These are phyloP conservation scores for Cordyceps fumosorosea DNA, from an alignment of 2,329 filamentous ascomycete species.

Conservation along the genomic window DNA sequence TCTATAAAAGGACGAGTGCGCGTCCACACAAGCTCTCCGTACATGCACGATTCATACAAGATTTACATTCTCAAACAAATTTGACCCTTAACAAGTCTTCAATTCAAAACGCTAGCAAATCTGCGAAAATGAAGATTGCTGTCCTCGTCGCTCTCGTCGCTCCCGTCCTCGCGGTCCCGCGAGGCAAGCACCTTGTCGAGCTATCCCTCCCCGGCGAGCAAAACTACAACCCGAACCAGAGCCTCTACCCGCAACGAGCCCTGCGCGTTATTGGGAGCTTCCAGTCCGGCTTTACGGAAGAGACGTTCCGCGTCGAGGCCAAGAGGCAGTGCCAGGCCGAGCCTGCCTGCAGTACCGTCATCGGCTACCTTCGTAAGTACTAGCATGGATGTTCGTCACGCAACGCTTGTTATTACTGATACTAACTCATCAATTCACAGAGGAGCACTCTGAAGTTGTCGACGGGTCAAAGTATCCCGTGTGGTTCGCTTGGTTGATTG, in stretches of 20 bases:
- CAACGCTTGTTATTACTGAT: neutral
- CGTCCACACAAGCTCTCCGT: too few relatives aligned
- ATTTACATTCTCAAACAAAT: too few relatives aligned
- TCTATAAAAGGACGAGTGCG: neutral
- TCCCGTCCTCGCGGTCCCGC: neutral
- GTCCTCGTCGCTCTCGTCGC: neutral
- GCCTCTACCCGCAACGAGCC: constrained; percentile 4
- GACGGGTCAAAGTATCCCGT: neutral
- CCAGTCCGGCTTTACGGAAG: neutral
- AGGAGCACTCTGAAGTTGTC: neutral
- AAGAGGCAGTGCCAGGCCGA: constrained; percentile 4
- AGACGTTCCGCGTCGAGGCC: constrained; percentile 6
- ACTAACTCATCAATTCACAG: neutral
- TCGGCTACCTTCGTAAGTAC: constrained; percentile 8
- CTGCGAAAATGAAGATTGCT: neutral
- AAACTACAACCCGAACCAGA: constrained; percentile 2
- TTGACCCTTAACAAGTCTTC: too few relatives aligned
- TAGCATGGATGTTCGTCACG: neutral
- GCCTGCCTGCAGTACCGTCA: constrained; percentile 8
- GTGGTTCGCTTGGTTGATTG: constrained; percentile 9
- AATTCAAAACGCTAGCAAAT: too few relatives aligned
- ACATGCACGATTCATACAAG: neutral
- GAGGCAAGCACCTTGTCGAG: neutral
- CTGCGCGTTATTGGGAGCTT: neutral
- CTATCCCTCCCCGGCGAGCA: constrained; percentile 4